A percentile compares a stretch with the other conserved stretches of the same genome.
phyloP scores from a whole-genome alignment of 2,329 filamentous ascomycete genomes.

The Ceratocystis smalleyi region DNA sequence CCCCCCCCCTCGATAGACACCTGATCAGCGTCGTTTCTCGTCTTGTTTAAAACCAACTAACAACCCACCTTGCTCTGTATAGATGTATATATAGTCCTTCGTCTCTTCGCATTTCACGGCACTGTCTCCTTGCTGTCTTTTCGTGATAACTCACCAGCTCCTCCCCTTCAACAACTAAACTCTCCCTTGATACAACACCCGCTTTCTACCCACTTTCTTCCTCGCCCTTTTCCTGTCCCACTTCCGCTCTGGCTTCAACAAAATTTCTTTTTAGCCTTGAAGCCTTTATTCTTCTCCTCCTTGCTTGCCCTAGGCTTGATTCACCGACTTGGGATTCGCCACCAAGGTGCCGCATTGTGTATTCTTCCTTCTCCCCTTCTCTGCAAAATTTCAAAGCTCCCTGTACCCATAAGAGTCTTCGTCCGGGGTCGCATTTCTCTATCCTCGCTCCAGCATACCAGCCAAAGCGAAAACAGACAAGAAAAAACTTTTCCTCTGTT shows the following conservation, averaged over 20 bases:
- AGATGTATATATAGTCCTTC: background rate
- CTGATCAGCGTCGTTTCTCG: conserved; percentile 2
- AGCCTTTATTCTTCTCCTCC: background rate
- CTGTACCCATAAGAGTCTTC: background rate
- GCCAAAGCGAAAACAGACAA: background rate
- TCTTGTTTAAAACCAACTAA: background rate
- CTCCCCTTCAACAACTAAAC: background rate
- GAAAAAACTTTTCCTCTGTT: conserved; percentile 11
- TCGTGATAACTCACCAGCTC: background rate
- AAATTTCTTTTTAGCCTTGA: background rate
- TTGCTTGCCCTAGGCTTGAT: background rate
- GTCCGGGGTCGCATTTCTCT: background rate
- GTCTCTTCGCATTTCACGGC: background rate
- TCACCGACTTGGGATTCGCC: conserved; percentile 1
- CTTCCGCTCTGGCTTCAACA: background rate
- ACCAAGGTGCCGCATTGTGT: conserved; percentile 5
- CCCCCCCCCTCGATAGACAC: background rate
- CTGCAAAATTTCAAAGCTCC: background rate
- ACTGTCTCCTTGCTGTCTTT: background rate
- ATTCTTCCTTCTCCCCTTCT: background rate
- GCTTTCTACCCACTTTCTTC: background rate
- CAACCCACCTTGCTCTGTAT: background rate
- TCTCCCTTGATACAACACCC: background rate
- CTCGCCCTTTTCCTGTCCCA: background rate
- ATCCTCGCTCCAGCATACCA: background rate